Evolutionary conservation across 2,329 filamentous ascomycete genomes (phyloP).

Genomic region (Cercospora zeae-maydis): DNA sequence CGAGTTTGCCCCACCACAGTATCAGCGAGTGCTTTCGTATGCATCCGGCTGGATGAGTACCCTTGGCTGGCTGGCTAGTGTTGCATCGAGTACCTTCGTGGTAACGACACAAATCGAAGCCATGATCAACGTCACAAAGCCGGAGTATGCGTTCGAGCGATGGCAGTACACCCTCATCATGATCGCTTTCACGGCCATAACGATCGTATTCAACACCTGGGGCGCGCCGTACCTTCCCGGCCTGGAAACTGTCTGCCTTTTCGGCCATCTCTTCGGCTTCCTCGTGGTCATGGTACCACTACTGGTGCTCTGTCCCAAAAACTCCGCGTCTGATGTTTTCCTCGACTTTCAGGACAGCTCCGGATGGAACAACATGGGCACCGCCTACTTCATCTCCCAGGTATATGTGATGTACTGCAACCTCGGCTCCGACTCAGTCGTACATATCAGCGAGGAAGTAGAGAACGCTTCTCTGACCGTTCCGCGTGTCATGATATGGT

Average conservation of each 20-base stretch:
- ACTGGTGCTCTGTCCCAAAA: conserved; percentile 33
- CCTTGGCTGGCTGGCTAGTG: conserved; percentile 30
- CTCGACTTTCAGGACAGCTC: conserved; percentile 29
- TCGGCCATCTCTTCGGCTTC: conserved; percentile 33
- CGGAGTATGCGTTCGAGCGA: conserved; percentile 28
- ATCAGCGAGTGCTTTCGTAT: conserved; percentile 31
- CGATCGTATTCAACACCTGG: conserved; percentile 32
- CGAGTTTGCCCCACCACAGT: conserved; percentile 35
- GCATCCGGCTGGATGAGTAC: conserved; percentile 27
- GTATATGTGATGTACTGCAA: conserved; percentile 16
- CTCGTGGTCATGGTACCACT: conserved; percentile 34
- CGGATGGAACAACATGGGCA: conserved; percentile 31
- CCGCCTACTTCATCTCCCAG: conserved; percentile 32
- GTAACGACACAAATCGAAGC: conserved; percentile 38
- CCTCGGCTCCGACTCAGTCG: conserved; percentile 31
- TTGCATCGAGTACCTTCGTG: conserved; percentile 37
- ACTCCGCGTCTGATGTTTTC: conserved; percentile 34
- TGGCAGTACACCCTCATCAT: conserved; percentile 35
- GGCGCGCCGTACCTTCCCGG: conserved; percentile 35
- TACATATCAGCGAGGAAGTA: conserved; percentile 38
- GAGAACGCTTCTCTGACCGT: conserved; percentile 32
- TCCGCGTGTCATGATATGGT: conserved; percentile 33
- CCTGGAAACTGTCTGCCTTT: conserved; percentile 40
- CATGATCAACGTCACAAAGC: conserved; percentile 36
- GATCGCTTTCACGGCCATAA: conserved; percentile 38